These are phyloP conservation scores for Helotiales sp. DNA, from an alignment of 2,329 filamentous ascomycete genomes.

Conservation along the genomic window DNA sequence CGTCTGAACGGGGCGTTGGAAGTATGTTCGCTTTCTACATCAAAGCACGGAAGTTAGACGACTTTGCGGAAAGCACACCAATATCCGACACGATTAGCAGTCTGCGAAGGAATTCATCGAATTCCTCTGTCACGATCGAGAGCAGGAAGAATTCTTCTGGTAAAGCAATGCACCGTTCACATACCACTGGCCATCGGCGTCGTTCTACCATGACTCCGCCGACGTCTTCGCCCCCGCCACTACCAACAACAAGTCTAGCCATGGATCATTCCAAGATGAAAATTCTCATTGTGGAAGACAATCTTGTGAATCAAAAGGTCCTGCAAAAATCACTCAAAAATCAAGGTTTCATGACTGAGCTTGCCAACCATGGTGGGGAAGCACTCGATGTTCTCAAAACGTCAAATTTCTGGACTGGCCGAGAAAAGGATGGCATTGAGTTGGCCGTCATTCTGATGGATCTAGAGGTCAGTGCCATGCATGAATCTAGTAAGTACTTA, in stretches of 20 bases:
- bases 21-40: constrained; percentile 79
- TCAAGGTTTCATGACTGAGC: constrained; percentile 62
- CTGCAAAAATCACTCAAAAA: constrained; percentile 65
- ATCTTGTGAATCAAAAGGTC: constrained; percentile 69
- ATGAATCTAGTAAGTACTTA: not conserved
- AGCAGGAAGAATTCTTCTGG: constrained; percentile 31
- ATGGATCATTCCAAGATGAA: constrained; percentile 44
- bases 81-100: constrained; percentile 29
- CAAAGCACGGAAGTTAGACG: constrained; percentile 33
- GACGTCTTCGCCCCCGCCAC: constrained; percentile 10
- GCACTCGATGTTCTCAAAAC: constrained; percentile 61
- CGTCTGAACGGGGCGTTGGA: constrained; percentile 68
- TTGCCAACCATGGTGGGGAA: constrained; percentile 69
- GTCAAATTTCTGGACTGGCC: constrained; percentile 60
- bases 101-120: constrained; percentile 30
- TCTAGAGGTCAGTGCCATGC: constrained; percentile 55
- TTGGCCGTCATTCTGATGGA: constrained; percentile 79
- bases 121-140: constrained; percentile 31
- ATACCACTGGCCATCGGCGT: constrained; percentile 23
- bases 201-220: constrained; percentile 13
- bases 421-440: constrained; percentile 51
- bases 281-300: constrained; percentile 71
- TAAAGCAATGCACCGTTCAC: constrained; percentile 31
- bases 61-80: constrained; percentile 35
- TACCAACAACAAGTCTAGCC: not conserved